phyloP scores from a whole-genome alignment of 2,329 filamentous ascomycete species.

The Alternaria viburni region DNA sequence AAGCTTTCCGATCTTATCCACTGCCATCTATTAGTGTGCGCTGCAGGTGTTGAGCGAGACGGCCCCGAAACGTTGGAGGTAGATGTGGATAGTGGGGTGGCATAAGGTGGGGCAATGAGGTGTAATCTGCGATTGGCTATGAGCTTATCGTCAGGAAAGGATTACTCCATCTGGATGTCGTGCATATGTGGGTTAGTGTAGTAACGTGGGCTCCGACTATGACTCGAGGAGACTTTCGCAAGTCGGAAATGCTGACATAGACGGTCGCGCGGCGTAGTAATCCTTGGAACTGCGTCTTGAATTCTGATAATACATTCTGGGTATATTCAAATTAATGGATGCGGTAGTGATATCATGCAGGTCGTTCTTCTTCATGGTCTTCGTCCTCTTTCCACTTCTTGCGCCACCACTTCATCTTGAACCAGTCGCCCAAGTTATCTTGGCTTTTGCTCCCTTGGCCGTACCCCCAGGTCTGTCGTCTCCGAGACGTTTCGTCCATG shows the following conservation, averaged over 20 bases:
- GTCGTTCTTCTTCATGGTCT: conserved; percentile 15
- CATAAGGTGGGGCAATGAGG: background rate
- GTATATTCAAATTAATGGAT: conserved; percentile 11
- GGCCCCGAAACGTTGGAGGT: background rate
- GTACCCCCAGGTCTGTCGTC: conserved; percentile 37
- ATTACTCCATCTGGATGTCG: conserved; percentile 2
- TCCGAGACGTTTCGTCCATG: conserved; percentile 18
- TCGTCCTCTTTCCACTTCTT: conserved; percentile 41
- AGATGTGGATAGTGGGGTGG: background rate
- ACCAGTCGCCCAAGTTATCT: conserved; percentile 44
- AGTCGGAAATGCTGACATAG: background rate
- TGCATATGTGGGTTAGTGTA: background rate
- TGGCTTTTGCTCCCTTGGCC: conserved; percentile 26
- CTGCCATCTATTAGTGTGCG: background rate
- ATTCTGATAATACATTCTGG: conserved; percentile 1
- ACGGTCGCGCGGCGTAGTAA: background rate
- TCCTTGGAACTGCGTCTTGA: background rate
- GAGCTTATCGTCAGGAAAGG: conserved; percentile 6
- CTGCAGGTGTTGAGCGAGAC: background rate
- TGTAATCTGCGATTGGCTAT: background rate
- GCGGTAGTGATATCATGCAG: conserved; percentile 14
- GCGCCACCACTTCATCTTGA: conserved; percentile 48
- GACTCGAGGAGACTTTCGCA: background rate
- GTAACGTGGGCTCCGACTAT: background rate
- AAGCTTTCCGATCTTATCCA: background rate